Evolutionary conservation across 441 rosid species (phyloP).

Genomic region (Dalechampia spathulata): DNA sequence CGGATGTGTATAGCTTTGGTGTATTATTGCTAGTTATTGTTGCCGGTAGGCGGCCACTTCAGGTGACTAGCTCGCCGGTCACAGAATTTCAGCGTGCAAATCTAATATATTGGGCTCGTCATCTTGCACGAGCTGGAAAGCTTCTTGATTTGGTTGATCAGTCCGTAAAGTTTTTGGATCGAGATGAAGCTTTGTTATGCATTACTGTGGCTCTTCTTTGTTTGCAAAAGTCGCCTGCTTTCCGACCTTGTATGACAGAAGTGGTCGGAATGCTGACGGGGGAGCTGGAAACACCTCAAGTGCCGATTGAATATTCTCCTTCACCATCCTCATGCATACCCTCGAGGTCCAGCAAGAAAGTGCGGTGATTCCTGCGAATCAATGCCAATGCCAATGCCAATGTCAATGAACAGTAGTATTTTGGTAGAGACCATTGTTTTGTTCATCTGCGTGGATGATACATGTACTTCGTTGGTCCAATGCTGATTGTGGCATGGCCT

Average conservation of each 20-base stretch:
- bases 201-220: constrained; percentile 76
- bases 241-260: constrained; percentile 75
- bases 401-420: neutral
- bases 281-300: constrained; percentile 40
- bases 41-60: constrained; percentile 83
- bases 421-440: constrained; percentile 14
- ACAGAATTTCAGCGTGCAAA: constrained; percentile 81
- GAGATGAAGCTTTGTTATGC: constrained; percentile 69
- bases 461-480: too few relatives aligned
- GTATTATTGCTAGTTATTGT: constrained; percentile 68
- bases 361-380: constrained; percentile 24
- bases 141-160: constrained; percentile 75
- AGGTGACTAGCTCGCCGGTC: constrained; percentile 64
- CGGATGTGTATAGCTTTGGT: constrained; percentile 85
- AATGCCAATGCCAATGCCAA: neutral
- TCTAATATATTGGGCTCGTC: constrained; percentile 81
- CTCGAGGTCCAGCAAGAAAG: constrained; percentile 51
- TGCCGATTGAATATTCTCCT: constrained; percentile 76
- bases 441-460: constrained; percentile 17
- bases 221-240: constrained; percentile 68
- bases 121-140: constrained; percentile 64
- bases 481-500: too few relatives aligned
- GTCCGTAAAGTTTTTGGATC: constrained; percentile 41
- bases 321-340: constrained; percentile 62
- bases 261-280: constrained; percentile 74